phyloP scores from a whole-genome alignment of 2,329 filamentous ascomycete genomes.

The Metarhizium rileyi region DNA sequence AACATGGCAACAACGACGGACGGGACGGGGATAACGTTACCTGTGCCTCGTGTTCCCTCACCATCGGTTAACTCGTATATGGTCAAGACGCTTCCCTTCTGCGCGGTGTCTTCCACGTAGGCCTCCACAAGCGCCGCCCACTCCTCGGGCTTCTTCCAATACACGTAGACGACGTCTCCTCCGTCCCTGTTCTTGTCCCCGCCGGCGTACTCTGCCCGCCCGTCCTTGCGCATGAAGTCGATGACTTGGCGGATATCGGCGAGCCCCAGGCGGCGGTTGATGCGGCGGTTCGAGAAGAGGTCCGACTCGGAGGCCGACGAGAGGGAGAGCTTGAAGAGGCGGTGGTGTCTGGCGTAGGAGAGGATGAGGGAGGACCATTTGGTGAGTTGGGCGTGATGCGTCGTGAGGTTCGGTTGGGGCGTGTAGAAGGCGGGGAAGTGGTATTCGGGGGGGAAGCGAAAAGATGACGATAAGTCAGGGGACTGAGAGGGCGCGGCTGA shows the following conservation, averaged over 20 bases:
- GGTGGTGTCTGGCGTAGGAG: constrained; percentile 70
- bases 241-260: constrained; percentile 49
- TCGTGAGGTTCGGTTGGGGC: constrained; percentile 63
- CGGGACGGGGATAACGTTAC: constrained; percentile 33
- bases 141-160: constrained; percentile 80
- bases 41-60: constrained; percentile 63
- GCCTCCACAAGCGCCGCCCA: constrained; percentile 72
- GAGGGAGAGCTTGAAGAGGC: constrained; percentile 65
- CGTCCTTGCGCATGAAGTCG: constrained; percentile 48
- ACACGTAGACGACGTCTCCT: constrained; percentile 57
- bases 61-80: constrained; percentile 86
- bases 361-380: constrained; percentile 86
- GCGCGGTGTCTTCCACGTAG: constrained; percentile 81
- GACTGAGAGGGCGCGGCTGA: not conserved
- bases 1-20: too few species aligned
- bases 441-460: constrained; percentile 55
- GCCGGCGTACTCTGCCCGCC: constrained; percentile 56
- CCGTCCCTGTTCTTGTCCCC: constrained; percentile 12
- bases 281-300: constrained; percentile 47
- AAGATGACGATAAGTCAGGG: constrained; percentile 29
- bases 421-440: constrained; percentile 81
- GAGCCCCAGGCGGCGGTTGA: constrained; percentile 40
- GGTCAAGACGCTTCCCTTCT: constrained; percentile 82
- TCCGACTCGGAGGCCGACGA: constrained; percentile 40
- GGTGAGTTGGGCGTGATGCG: constrained; percentile 63